Conservation (phyloP, 2,329 filamentous ascomycete genomes). For the Dactylella cylindrospora region DNA sequence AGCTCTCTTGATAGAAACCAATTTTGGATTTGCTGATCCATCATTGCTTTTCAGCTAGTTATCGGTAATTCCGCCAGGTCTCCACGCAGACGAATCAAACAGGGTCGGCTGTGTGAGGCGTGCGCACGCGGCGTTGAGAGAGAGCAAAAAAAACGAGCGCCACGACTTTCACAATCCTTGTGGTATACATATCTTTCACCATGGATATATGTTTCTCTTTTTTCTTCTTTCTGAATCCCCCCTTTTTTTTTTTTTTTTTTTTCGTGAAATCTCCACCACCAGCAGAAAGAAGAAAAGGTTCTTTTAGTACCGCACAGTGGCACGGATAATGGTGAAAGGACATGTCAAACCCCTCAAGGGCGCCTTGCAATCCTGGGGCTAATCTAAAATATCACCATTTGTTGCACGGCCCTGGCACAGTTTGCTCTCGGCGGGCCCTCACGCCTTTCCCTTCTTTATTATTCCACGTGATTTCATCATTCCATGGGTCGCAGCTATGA, state of each 20-base stretch:
- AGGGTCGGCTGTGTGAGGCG: slow-evolving; percentile 20
- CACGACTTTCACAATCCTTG: slow-evolving; percentile 37
- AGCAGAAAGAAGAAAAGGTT: slow-evolving; percentile 1
- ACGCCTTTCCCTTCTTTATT: slow-evolving; percentile 33
- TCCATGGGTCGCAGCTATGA: slow-evolving; percentile 23
- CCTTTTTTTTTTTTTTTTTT: too few species aligned
- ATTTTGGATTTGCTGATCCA: slow-evolving; percentile 21
- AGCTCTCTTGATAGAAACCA: slow-evolving; percentile 33
- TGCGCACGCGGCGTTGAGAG: slow-evolving; percentile 39
- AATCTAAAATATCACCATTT: slow-evolving; percentile 36
- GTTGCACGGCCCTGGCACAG: too few species aligned
- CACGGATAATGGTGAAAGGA: too few species aligned
- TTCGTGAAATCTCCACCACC: too few species aligned
- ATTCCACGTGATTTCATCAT: slow-evolving; percentile 39
- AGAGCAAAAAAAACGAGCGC: slow-evolving; percentile 31
- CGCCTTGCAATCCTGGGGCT: too few species aligned
- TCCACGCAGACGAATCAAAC: slow-evolving; percentile 31
- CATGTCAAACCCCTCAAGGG: too few species aligned
- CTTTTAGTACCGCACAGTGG: not conserved
- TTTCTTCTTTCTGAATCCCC: slow-evolving; percentile 12
- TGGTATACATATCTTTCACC: slow-evolving; percentile 41
- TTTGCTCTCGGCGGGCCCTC: slow-evolving; percentile 39
- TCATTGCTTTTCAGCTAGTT: slow-evolving; percentile 34
- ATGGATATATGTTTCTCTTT: slow-evolving; percentile 26
- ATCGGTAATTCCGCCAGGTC: slow-evolving; percentile 25